Evolutionary conservation across 805 yeast genomes (phyloP).

Genomic region (Metschnikowia rubicola): DNA sequence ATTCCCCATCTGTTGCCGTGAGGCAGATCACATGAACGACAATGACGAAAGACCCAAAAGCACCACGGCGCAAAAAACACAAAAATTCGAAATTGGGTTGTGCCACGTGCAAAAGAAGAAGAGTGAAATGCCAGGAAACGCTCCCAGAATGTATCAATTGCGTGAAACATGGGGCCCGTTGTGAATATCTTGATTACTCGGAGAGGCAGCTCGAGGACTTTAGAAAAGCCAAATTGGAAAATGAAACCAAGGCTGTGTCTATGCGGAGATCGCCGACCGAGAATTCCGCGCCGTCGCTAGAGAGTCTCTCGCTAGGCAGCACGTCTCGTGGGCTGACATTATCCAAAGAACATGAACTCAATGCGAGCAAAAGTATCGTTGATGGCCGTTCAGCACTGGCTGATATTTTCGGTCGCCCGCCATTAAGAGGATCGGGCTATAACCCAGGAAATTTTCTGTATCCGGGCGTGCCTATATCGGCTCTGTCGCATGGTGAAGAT

Average conservation of each 20-base stretch:
- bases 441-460: too few relatives aligned
- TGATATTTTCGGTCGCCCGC: too few relatives aligned
- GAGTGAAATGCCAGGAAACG: constrained; percentile 29
- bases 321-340: too few relatives aligned
- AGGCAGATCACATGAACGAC: background rate
- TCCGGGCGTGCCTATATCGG: too few relatives aligned
- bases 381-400: too few relatives aligned
- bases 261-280: background rate
- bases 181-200: constrained; percentile 37
- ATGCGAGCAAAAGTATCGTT: too few relatives aligned
- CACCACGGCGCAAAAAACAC: constrained; percentile 21
- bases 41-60: constrained; percentile 2
- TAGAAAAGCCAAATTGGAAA: constrained; percentile 16
- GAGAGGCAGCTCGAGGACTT: constrained; percentile 31
- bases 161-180: constrained; percentile 36
- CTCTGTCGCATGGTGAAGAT: too few relatives aligned
- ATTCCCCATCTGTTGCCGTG: background rate
- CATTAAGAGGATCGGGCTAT: too few relatives aligned
- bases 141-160: constrained; percentile 39
- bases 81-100: constrained; percentile 22
- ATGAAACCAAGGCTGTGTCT: background rate
- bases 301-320: background rate
- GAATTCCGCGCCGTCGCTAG: background rate
- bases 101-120: constrained; percentile 19
- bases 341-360: too few relatives aligned